These are phyloP conservation scores for Bryoerythrophyllum caledonicum DNA, from an alignment of 225 moss, liverwort and hornwort genomes.

Conservation along the genomic window DNA sequence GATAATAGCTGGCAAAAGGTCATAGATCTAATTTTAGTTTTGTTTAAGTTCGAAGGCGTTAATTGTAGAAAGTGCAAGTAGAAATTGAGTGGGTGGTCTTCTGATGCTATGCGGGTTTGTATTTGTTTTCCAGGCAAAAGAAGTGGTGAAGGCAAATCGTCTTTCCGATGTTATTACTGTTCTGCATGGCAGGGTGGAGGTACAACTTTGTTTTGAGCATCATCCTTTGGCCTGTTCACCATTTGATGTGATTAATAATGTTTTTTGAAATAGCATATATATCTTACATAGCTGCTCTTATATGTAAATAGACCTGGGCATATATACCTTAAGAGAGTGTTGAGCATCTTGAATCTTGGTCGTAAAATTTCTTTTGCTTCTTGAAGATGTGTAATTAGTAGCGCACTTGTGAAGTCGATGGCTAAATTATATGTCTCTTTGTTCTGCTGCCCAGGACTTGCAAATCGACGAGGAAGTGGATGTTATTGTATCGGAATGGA, in stretches of 20 bases:
- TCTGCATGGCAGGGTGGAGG: conserved; percentile 89
- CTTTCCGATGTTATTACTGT: conserved; percentile 80
- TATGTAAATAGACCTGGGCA: conserved; percentile 1
- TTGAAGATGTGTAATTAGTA: background rate
- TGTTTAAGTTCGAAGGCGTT: conserved; percentile 7
- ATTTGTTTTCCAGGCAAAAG: conserved; percentile 61
- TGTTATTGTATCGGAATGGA: conserved; percentile 97
- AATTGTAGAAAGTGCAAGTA: conserved; percentile 5
- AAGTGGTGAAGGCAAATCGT: conserved; percentile 86
- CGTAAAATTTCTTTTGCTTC: background rate
- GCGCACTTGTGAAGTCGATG: background rate
- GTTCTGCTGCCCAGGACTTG: conserved; percentile 63
- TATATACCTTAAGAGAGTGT: conserved; percentile 4
- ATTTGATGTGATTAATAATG: conserved; percentile 10
- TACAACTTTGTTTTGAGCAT: conserved; percentile 35
- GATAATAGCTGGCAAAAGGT: conserved; percentile 6
- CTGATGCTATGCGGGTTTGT: conserved; percentile 19
- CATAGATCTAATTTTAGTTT: background rate
- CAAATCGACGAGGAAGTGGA: conserved; percentile 86
- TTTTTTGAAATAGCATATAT: conserved; percentile 12
- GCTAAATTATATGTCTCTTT: conserved; percentile 4
- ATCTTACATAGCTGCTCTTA: conserved; percentile 4
- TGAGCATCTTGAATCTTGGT: background rate
- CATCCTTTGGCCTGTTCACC: conserved; percentile 30
- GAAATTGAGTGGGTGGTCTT: background rate